Conservation (phyloP, 1,284 basidiomycete genomes). For the Stygiomarasmius scandens region DNA sequence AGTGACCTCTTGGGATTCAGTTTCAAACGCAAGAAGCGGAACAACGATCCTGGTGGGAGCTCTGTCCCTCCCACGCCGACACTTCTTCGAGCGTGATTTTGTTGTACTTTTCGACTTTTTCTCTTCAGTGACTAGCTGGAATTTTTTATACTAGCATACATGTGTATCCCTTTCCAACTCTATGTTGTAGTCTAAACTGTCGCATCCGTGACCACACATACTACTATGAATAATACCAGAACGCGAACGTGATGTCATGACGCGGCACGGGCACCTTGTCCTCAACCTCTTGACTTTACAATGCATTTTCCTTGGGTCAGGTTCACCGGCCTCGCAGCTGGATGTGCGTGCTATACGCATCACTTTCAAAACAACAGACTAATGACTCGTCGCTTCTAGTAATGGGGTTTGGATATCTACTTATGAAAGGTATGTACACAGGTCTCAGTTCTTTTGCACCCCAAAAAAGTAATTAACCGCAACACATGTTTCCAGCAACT, state of each 20-base stretch:
- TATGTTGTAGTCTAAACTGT: background rate
- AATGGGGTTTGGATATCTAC: conserved; percentile 58
- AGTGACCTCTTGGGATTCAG: conserved; percentile 64
- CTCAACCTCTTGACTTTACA: background rate
- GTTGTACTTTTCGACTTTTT: background rate
- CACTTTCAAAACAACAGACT: too few relatives aligned
- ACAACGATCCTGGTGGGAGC: background rate
- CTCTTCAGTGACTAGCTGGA: background rate
- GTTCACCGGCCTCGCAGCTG: conserved; percentile 45
- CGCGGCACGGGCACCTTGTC: background rate
- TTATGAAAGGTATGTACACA: conserved; percentile 72
- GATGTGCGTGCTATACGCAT: conserved; percentile 50
- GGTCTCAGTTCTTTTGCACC: background rate
- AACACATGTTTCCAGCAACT: conserved; percentile 44
- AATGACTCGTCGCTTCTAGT: conserved; percentile 38
- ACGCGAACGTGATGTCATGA: background rate
- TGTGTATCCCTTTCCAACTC: background rate
- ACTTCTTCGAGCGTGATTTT: background rate
- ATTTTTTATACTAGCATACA: background rate
- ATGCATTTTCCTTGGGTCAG: conserved; percentile 56
- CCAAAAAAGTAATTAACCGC: background rate
- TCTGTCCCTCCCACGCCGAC: background rate
- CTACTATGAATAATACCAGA: background rate
- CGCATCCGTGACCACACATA: background rate
- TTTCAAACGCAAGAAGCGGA: conserved; percentile 46